A percentile compares a stretch with the other conserved stretches of the same genome.
These are phyloP conservation scores for Carpinus fangiana DNA, from an alignment of 306 rosid species.

Conservation along the genomic window DNA sequence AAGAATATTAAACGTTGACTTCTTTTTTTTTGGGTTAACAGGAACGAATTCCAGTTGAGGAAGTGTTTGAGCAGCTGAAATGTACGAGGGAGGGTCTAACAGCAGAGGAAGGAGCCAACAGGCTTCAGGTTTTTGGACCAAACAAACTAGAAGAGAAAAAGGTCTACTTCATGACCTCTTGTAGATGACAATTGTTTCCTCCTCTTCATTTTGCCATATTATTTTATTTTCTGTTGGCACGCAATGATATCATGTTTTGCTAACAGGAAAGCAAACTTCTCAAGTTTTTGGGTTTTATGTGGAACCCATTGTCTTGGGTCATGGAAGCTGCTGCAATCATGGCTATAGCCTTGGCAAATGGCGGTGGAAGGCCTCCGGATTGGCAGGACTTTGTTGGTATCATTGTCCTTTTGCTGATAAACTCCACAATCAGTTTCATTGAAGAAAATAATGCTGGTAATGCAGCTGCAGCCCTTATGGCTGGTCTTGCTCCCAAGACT, in stretches of 20 bases:
- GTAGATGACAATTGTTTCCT: background rate
- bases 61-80: constrained; percentile 93
- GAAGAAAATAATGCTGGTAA: constrained; percentile 99
- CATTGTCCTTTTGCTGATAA: constrained; percentile 64
- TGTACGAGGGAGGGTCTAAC: constrained; percentile 75
- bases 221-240: background rate
- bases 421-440: constrained; percentile 92
- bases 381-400: constrained; percentile 99
- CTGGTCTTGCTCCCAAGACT: constrained; percentile 98
- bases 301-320: constrained; percentile 99
- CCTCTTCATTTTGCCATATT: background rate
- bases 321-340: constrained; percentile 99
- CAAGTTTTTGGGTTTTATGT: constrained; percentile 97
- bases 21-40: constrained; percentile 28
- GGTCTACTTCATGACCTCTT: constrained; percentile 30
- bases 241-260: constrained; percentile 19
- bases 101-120: constrained; percentile 75
- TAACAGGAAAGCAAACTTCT: constrained; percentile 84
- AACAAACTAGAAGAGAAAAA: constrained; percentile 98
- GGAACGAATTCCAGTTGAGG: constrained; percentile 89
- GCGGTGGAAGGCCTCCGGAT: constrained; percentile 83
- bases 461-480: constrained; percentile 99
- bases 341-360: constrained; percentile 96
- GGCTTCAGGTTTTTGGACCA: constrained; percentile 95
- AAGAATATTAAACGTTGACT: constrained; percentile 5